Percentiles rank a stretch among this genome's conserved stretches.
phyloP scores from a whole-genome alignment of 345 rosid genomes.

The Dipteronia dyeriana region DNA sequence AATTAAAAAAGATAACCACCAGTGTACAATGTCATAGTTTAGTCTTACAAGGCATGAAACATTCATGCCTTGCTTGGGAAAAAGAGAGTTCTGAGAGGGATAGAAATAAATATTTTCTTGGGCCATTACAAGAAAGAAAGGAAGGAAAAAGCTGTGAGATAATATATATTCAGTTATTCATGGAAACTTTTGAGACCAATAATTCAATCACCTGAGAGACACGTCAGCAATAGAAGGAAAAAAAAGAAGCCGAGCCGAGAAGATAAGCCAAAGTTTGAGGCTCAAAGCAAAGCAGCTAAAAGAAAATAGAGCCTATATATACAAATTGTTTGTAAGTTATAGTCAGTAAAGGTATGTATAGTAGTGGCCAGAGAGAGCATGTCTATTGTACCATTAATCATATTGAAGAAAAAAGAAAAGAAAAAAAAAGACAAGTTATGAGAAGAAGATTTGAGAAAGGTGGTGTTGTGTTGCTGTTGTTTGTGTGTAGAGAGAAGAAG shows the following conservation, averaged over 20 bases:
- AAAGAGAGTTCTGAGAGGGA: background rate
- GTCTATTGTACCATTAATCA: no score
- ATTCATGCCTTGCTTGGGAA: background rate
- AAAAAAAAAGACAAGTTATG: background rate
- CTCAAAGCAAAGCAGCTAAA: conserved; percentile 22
- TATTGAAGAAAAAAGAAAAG: background rate
- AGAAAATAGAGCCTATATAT: background rate
- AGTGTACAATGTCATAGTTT: background rate
- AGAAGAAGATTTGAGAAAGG: conserved; percentile 5
- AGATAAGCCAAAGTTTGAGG: conserved; percentile 34
- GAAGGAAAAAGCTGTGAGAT: conserved; percentile 19
- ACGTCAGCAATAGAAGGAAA: conserved; percentile 19
- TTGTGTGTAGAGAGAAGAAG: background rate
- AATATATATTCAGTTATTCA: conserved; percentile 25
- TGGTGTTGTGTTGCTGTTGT: background rate
- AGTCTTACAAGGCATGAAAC: background rate
- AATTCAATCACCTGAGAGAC: conserved; percentile 47
- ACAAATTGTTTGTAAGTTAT: conserved; percentile 22
- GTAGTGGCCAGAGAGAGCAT: conserved; percentile 24
- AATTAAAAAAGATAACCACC: background rate
- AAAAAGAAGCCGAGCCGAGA: conserved; percentile 40
- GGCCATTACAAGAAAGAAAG: conserved; percentile 28
- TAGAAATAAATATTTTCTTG: conserved; percentile 22
- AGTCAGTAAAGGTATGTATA: conserved; percentile 29
- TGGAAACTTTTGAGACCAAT: conserved; percentile 48